These are phyloP conservation scores for Vickermania ingenoplastis DNA, from an alignment of 208 protist species.

Conservation along the genomic window DNA sequence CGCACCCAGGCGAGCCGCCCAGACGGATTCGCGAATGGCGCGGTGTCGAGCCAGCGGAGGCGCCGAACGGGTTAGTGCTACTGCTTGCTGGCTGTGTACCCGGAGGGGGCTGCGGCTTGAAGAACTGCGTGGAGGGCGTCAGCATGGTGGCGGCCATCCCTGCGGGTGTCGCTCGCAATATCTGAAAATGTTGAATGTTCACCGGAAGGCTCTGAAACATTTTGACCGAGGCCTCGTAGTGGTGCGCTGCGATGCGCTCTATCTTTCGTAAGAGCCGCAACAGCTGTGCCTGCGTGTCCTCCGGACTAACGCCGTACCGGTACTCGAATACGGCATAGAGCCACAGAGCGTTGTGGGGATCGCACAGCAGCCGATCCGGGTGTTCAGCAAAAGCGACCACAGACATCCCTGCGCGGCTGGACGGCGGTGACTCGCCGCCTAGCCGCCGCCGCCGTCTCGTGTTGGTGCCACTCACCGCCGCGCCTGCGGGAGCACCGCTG, in stretches of 20 bases:
- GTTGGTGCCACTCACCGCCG: not conserved
- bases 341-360: conserved; percentile 52
- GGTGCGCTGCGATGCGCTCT: conserved; percentile 10
- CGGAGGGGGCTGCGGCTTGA: not conserved
- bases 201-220: conserved; percentile 10
- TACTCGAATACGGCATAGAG: conserved; percentile 49
- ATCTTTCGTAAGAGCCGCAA: conserved; percentile 23
- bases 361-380: conserved; percentile 51
- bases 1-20: not conserved
- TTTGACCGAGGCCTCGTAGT: conserved; percentile 10
- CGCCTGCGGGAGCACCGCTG: too few species aligned
- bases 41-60: not conserved
- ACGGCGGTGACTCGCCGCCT: not conserved
- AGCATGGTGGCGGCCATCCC: conserved; percentile 7
- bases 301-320: conserved; percentile 27
- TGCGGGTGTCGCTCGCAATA: conserved; percentile 16
- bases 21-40: too few species aligned
- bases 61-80: not conserved
- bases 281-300: conserved; percentile 26
- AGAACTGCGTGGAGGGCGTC: not conserved
- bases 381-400: conserved; percentile 41
- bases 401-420: conserved; percentile 5
- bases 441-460: not conserved
- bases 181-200: conserved; percentile 18
- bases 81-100: not conserved